Percentiles rank a stretch among this genome's conserved stretches.
These are phyloP conservation scores for Chlorella variabilis DNA, from an alignment of 163 green algal species.

Conservation along the genomic window DNA sequence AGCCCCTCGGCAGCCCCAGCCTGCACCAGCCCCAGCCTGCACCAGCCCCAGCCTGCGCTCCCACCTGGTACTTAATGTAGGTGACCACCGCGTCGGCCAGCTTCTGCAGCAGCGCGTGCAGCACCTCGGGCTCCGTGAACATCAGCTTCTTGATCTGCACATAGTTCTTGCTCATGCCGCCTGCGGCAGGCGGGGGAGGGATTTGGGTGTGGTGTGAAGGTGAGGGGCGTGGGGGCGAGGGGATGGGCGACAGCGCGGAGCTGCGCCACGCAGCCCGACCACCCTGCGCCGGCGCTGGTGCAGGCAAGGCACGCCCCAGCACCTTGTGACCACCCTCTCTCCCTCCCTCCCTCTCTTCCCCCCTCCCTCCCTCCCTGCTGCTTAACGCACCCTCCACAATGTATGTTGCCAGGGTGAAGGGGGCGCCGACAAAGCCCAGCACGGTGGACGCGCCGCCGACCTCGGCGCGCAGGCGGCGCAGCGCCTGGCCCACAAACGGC, in stretches of 20 bases:
- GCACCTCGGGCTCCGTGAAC: conserved; percentile 80
- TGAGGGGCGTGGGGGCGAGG: neutral
- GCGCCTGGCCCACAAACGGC: conserved; percentile 87
- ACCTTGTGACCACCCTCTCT: no score
- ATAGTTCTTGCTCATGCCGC: conserved; percentile 85
- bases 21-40: no score
- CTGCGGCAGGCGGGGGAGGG: conserved; percentile 5
- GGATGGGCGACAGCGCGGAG: neutral
- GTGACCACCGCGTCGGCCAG: conserved; percentile 89
- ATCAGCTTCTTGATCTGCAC: conserved; percentile 88
- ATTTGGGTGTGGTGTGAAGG: neutral
- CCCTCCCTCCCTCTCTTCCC: no score
- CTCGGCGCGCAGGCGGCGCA: conserved; percentile 76
- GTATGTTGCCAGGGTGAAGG: conserved; percentile 95
- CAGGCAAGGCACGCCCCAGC: no score
- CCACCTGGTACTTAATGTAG: conserved; percentile 93
- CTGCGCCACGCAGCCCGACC: no score
- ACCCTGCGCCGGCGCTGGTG: no score
- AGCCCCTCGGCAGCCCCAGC: no score
- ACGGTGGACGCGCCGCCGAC: conserved; percentile 61
- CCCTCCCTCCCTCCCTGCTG: no score
- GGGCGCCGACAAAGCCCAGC: conserved; percentile 91
- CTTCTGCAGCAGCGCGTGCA: conserved; percentile 91
- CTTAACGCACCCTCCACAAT: conserved; percentile 91
- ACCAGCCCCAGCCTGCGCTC: no score